Evolutionary conservation across 345 rosid genomes (phyloP), one percentile per base, ranked within the genome.

Genomic region (Eucalyptus sp.): DNA sequence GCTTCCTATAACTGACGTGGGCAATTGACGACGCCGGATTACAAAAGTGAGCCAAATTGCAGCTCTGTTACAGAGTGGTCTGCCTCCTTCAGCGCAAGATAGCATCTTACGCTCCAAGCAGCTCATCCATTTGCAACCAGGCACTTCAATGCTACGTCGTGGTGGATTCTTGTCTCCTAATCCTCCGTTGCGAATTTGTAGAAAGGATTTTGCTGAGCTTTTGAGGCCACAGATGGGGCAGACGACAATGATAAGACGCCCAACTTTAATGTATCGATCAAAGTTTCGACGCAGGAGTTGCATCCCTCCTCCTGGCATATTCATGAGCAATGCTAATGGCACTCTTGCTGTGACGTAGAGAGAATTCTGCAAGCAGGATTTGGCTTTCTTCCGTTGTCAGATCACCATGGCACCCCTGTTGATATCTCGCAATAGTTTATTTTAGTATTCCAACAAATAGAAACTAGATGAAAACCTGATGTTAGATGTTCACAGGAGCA

Each of bases 341-440:
- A 90, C 93, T 96, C 89, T 93, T 93, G 94, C 95, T 94, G 89
- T 97, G 99, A 50, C 97, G 99, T 89, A 97, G 93, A 13, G 93
- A 95, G 91, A 96, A 97, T 92, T 97, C 99, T 4, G 99, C 99
- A 49, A 93, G 91, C 87, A 97, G 89, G 92, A 97, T 96, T 91
- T 94, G 95, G 50, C 91, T 93, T 93, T 96, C 98, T 88, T 93
- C 91, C n/a, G 41, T 90, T 6, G 93, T 95, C 89, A 97, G 93
- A 94, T 97, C 99, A 60, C 99, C 96, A 92, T 95, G 98, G 76
- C 88, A 62, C 17, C 99, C 99, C 99, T 96, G 96, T 89, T 54
- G 64, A 87, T 12, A 86, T 44, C 44, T 22, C 66, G 2, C 5
- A 17, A n/a, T 37, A 86, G 37, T 86, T 41, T 5, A 41, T 41